Base-by-base conservation (phyloP, 2,329 filamentous ascomycete genomes). In the Cephalotrichum gorgonifer region DNA sequence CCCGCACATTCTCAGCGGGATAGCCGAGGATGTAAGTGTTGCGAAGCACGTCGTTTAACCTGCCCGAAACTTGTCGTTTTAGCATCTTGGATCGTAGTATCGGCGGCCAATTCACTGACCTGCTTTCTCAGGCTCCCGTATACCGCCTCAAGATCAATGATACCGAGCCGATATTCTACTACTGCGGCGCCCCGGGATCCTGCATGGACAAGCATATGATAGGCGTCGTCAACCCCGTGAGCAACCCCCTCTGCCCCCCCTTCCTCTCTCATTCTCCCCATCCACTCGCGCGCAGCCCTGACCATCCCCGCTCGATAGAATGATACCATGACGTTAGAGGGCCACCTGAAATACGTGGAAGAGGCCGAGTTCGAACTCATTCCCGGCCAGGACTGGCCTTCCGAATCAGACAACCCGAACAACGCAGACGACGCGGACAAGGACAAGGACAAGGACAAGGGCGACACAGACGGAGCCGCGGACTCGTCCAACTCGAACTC, bases 141-240 rank as follows among this genome's bases (percentile, higher is more conserved):
- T 76, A 61, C 50, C 56, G 59, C 39, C 55, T 75, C 23, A 55
- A 53, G 20, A 67, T 86, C 50, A 84, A 85, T 55, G 69, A 81
- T 54, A 82, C 79, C 0, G 48, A 52, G 27, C 82, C 84, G 0
- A 74, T 81, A 15, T 86, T 83, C 60, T 85, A 77, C 62, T 88
- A 87, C 61, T 88, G 83, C 54, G 78, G 81, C 0, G 83, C 83
- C 0, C 73, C 78, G 0, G 74, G 70, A 1, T 86, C 83, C 2
- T 91, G 86, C 57, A 70, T 72, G 3, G 62, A 66, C 3, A 74
- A 83, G 41, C 73, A 78, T 22, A 91, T 91, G 86, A 75, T 91
- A 15, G 86, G 85, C 3, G 83, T 78, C 1, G 83, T 91, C 55
- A 91, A 90, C 58, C 76, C 82, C 6, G 77, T 81, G 67, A 52